Evolutionary conservation across 139 green algal species (phyloP).

Genomic region (Picochlorum sp.): DNA sequence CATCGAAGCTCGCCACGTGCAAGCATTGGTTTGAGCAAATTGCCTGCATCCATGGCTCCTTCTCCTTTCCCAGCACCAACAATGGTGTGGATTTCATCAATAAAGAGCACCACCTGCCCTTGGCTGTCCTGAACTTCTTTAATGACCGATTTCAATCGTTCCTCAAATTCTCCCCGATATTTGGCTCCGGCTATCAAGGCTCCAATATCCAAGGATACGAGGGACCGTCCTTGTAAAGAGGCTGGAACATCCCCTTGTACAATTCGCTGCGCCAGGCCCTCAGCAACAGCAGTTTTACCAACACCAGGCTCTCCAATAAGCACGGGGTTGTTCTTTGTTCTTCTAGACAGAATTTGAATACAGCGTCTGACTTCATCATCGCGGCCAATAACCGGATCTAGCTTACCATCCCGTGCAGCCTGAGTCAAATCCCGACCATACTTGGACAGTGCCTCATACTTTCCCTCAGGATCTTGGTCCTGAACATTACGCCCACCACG

Average conservation of each 20-base stretch:
- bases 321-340: constrained; percentile 98
- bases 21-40: constrained; percentile 97
- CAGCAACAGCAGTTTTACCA: constrained; percentile 84
- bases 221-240: constrained; percentile 59
- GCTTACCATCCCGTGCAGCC: constrained; percentile 63
- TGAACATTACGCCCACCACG: constrained; percentile 22
- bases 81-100: constrained; percentile 97
- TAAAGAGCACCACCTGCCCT: constrained; percentile 80
- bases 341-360: constrained; percentile 79
- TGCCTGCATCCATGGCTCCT: constrained; percentile 91
- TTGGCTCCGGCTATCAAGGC: constrained; percentile 93
- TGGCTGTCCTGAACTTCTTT: constrained; percentile 80
- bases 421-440: constrained; percentile 91
- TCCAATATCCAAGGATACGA: constrained; percentile 95
- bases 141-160: constrained; percentile 91
- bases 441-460: constrained; percentile 92
- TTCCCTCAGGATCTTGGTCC: constrained; percentile 90
- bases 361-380: constrained; percentile 67
- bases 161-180: constrained; percentile 98
- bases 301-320: constrained; percentile 92
- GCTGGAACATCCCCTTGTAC: constrained; percentile 85
- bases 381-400: constrained; percentile 78
- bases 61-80: constrained; percentile 55
- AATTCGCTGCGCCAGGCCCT: constrained; percentile 95
- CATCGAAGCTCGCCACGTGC: constrained; percentile 91